Conservation (phyloP, 2,329 filamentous ascomycete species). For the Tricladium varicosporioides region DNA sequence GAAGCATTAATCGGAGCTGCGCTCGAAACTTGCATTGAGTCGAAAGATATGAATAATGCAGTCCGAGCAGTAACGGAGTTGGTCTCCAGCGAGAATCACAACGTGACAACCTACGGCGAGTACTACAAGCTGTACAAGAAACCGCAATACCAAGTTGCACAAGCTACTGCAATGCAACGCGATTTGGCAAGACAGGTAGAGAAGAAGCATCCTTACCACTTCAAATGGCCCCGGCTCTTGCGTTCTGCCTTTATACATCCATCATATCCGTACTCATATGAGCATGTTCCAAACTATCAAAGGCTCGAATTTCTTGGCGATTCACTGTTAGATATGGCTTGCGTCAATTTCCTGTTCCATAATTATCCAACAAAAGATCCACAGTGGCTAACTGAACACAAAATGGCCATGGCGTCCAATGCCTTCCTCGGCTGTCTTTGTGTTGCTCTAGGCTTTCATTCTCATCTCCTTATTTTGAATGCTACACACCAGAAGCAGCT, state of each 20-base stretch:
- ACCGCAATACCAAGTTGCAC: conserved; percentile 67
- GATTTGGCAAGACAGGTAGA: conserved; percentile 67
- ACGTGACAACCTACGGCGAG: conserved; percentile 66
- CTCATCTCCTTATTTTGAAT: conserved; percentile 61
- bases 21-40: conserved; percentile 48
- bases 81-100: conserved; percentile 68
- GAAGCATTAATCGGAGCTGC: conserved; percentile 92
- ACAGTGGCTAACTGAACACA: conserved; percentile 97
- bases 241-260: conserved; percentile 87
- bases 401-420: conserved; percentile 99
- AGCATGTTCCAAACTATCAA: conserved; percentile 84
- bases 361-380: conserved; percentile 77
- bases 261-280: conserved; percentile 72
- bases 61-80: conserved; percentile 65
- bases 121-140: conserved; percentile 68
- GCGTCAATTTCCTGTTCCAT: conserved; percentile 78
- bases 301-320: conserved; percentile 91
- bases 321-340: conserved; percentile 80
- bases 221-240: conserved; percentile 72
- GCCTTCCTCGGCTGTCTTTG: conserved; percentile 84
- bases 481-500: conserved; percentile 45
- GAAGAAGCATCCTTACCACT: conserved; percentile 56
- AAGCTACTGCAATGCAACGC: conserved; percentile 62
- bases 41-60: conserved; percentile 52
- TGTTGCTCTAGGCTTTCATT: conserved; percentile 75